These are phyloP conservation scores for Trichoderma atrobrunneum DNA, from an alignment of 2,329 filamentous ascomycete genomes.

Conservation along the genomic window DNA sequence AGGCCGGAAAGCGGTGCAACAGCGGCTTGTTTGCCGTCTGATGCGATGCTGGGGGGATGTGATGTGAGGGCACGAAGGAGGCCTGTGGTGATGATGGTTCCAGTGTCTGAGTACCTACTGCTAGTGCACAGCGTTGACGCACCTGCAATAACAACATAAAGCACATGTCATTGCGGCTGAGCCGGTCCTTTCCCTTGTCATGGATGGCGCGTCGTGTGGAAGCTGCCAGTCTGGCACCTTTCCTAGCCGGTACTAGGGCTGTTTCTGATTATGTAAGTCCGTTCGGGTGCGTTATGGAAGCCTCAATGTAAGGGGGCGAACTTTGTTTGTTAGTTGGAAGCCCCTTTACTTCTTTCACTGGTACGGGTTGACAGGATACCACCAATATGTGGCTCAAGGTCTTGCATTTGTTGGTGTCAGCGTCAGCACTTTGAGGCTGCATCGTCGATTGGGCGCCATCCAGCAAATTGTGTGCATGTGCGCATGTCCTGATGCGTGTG, in stretches of 20 bases:
- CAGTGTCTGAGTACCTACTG: not conserved
- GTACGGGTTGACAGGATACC: not conserved
- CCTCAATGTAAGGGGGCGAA: not conserved
- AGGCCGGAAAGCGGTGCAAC: not conserved
- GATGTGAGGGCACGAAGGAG: not conserved
- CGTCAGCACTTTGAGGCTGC: not conserved
- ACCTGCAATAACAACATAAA: not conserved
- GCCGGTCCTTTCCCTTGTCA: not conserved
- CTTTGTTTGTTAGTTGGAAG: not conserved
- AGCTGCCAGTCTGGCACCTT: not conserved
- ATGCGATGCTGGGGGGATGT: not conserved
- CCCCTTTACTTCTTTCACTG: not conserved
- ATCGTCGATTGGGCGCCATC: not conserved
- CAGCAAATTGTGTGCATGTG: not conserved
- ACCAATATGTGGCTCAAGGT: not conserved
- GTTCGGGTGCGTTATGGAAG: not conserved
- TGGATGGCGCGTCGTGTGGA: slow-evolving; percentile 9
- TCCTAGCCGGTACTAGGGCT: not conserved
- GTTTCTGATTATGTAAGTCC: not conserved
- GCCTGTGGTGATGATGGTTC: not conserved
- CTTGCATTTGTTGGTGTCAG: not conserved
- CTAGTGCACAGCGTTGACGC: not conserved
- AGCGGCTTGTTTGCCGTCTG: not conserved
- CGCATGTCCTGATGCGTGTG: not conserved
- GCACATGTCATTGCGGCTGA: slow-evolving; percentile 17